phyloP scores from a whole-genome alignment of 768 basidiomycete genomes.

The Gyrodon lividus region DNA sequence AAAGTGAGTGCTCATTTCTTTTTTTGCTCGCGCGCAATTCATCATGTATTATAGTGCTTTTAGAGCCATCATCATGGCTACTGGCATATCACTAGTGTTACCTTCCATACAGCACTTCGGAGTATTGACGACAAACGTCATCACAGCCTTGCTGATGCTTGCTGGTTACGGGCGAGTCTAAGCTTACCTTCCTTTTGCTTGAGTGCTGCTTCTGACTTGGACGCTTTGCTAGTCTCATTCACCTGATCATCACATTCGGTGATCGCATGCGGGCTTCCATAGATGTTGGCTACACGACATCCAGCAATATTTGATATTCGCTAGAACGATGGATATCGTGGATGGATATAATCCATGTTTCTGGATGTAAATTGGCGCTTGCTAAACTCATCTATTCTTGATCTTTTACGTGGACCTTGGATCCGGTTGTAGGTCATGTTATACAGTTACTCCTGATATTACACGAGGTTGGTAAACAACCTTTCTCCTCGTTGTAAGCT shows the following conservation, averaged over 20 bases:
- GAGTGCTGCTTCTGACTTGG: neutral
- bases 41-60: slow-evolving; percentile 40
- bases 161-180: slow-evolving; percentile 46
- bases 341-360: too few relatives aligned
- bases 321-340: neutral
- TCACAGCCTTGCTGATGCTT: slow-evolving; percentile 44
- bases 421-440: too few relatives aligned
- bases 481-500: too few relatives aligned
- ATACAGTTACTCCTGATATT: too few relatives aligned
- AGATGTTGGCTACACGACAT: slow-evolving; percentile 50
- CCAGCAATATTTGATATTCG: slow-evolving; percentile 30
- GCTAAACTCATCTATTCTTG: too few relatives aligned
- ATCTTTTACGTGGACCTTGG: too few relatives aligned
- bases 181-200: neutral
- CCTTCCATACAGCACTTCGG: slow-evolving; percentile 52
- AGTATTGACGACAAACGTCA: slow-evolving; percentile 42
- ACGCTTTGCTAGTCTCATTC: slow-evolving; percentile 38
- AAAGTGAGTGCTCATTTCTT: slow-evolving; percentile 35
- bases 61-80: slow-evolving; percentile 43
- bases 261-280: slow-evolving; percentile 49
- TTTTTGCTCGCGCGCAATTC: neutral
- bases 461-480: neutral
- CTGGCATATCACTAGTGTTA: slow-evolving; percentile 46
- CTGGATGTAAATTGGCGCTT: too few relatives aligned
- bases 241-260: slow-evolving; percentile 48